Conservation (phyloP, 345 rosid species). For the Syzygium grande region DNA sequence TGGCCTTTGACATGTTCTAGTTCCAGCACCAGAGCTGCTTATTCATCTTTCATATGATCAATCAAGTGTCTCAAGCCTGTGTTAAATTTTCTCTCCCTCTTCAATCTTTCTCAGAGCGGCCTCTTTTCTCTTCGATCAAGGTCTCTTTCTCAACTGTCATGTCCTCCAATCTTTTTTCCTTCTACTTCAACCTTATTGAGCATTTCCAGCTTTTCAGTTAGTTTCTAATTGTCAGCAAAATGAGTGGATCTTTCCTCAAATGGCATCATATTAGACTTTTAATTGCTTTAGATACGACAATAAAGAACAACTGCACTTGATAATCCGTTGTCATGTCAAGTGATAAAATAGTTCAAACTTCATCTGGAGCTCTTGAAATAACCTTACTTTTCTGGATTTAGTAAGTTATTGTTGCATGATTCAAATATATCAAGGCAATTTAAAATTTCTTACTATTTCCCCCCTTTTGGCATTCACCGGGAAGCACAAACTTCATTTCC, state of each 20-base stretch:
- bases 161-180: slow-evolving; percentile 6
- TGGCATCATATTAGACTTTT: background rate
- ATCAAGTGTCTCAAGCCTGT: slow-evolving; percentile 21
- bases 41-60: slow-evolving; percentile 37
- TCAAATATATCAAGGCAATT: background rate
- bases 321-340: background rate
- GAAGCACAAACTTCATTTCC: background rate
- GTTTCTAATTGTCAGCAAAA: slow-evolving; percentile 15
- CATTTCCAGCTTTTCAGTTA: slow-evolving; percentile 14
- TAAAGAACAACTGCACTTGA: too few species aligned
- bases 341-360: background rate
- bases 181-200: slow-evolving; percentile 3
- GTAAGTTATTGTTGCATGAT: background rate
- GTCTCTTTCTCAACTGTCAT: slow-evolving; percentile 12
- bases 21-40: slow-evolving; percentile 23
- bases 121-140: slow-evolving; percentile 1
- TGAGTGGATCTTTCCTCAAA: slow-evolving; percentile 20
- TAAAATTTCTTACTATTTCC: background rate
- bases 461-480: background rate
- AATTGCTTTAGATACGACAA: background rate
- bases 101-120: slow-evolving; percentile 13
- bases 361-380: background rate
- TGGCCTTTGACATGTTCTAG: slow-evolving; percentile 23
- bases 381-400: fast-evolving
- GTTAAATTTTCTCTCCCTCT: slow-evolving; percentile 8